These are phyloP conservation scores for Nyctanthes arbortristis DNA, from an alignment of 257 asterid genomes.

Conservation along the genomic window DNA sequence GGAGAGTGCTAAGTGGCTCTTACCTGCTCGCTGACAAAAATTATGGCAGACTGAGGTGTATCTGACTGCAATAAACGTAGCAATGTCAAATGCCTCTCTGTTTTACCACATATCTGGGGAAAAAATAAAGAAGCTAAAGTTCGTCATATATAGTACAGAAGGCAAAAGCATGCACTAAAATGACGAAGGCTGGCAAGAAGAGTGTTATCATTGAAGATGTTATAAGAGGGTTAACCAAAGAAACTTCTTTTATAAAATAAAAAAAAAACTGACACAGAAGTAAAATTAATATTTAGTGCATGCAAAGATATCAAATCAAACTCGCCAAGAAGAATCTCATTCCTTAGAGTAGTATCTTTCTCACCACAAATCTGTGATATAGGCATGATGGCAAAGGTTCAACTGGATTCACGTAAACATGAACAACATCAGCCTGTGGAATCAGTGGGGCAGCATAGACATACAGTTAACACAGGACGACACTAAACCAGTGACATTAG, in stretches of 20 bases:
- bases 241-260: slow-evolving; percentile 12
- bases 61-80: slow-evolving; percentile 65
- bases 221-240: slow-evolving; percentile 3
- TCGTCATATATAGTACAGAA: slow-evolving; percentile 1
- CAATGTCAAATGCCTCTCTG: slow-evolving; percentile 59
- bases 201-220: background rate
- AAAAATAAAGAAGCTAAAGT: slow-evolving; percentile 18
- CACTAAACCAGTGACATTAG: slow-evolving; percentile 7
- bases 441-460: slow-evolving; percentile 25
- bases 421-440: slow-evolving; percentile 73
- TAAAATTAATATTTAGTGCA: background rate
- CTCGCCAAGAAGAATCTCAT: background rate
- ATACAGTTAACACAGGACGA: slow-evolving; percentile 21
- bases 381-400: slow-evolving; percentile 90
- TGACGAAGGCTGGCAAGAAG: background rate
- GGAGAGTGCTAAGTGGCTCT: slow-evolving; percentile 36
- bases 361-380: slow-evolving; percentile 85
- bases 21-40: slow-evolving; percentile 89
- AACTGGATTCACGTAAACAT: slow-evolving; percentile 76
- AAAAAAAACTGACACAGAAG: background rate
- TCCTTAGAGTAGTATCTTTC: slow-evolving; percentile 24
- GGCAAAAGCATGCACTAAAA: slow-evolving; percentile 7
- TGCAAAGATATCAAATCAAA: slow-evolving; percentile 2
- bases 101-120: slow-evolving; percentile 66
- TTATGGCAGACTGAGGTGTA: slow-evolving; percentile 83